Base-by-base conservation (phyloP, 1,139 yeast genomes). In the Eremothecium sinecaudum region DNA sequence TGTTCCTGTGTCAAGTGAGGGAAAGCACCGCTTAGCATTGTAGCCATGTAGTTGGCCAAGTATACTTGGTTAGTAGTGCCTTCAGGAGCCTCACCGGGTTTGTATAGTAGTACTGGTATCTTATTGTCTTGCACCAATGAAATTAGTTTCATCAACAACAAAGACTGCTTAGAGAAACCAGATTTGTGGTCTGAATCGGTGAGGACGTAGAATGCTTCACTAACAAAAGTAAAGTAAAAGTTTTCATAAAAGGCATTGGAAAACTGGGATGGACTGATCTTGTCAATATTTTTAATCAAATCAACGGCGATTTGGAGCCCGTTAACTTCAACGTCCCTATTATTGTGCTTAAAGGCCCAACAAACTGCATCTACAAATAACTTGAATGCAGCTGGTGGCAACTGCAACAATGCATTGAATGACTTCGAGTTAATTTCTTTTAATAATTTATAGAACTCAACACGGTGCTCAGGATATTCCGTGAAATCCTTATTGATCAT, bases 131-230 rank as follows among this genome's bases (percentile, higher is more conserved):
- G 86, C 12, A 90, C 93, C 39, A 90, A 66, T 45, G 83, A 84
- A 45, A 92, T 75, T 62, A 90, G 68, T 56, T 79, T 81, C 38
- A 94, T 80, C 48, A 92, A 68, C 45, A 92, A 69, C 53, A 81
- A 81, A 4, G 94, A 71, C 64, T 92, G 98, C 49, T 77, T 72
- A 45, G 81, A 73, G 65, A 92, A 92, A 1, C 97, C 98, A 15
- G 97, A 83, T 62, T 90, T 90, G 60, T 92, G 99, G 58, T 90
- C 99, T 5, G 96, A 81, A 59, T 92, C 98, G 2, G 98, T 90
- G 38, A 92, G 70, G 19, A 90, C 98, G 51, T 74, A 83, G 56
- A 92, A 87, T 2, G 94, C 80, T 58, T 90, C 98, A 36, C 92
- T 78, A 45, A 90, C 72, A 42, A 92, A 84, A 40, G 84, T 80